A percentile compares a stretch with the other conserved stretches of the same genome.
Conservation (phyloP, 2,329 filamentous ascomycete species). For the Graphiopsis chlorocephala region DNA sequence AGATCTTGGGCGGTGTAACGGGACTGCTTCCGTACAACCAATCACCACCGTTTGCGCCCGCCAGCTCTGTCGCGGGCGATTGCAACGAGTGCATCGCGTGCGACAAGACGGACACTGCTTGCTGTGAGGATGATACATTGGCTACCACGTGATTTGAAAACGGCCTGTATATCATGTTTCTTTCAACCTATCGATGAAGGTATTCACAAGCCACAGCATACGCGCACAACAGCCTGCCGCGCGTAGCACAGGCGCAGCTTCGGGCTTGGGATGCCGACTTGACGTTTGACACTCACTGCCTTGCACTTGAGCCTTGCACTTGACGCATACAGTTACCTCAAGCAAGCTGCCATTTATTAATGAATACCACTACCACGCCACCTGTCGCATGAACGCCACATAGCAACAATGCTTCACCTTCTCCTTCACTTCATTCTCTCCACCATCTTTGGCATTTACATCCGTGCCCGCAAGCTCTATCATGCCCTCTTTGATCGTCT, state of each 20-base stretch:
- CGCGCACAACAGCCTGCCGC: neutral
- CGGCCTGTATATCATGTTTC: neutral
- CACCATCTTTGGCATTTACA: conserved; percentile 78
- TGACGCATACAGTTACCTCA: neutral
- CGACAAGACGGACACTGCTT: neutral
- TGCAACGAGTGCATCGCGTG: neutral
- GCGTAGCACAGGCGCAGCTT: conserved; percentile 9
- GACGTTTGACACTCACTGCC: neutral
- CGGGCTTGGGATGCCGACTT: neutral
- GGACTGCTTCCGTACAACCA: neutral
- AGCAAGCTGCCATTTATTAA: neutral
- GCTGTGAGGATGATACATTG: neutral
- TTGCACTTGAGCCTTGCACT: neutral
- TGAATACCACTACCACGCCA: neutral
- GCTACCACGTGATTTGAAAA: neutral
- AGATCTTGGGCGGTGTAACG: conserved; percentile 4
- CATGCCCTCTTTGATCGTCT: conserved; percentile 74
- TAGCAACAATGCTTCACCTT: conserved; percentile 10
- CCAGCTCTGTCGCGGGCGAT: neutral
- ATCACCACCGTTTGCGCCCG: neutral
- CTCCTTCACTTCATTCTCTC: conserved; percentile 64
- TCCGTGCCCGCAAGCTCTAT: conserved; percentile 76
- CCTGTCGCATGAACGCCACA: neutral
- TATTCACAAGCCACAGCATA: neutral
- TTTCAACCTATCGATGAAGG: neutral